Conservation (phyloP, 2,329 filamentous ascomycete species). For the Akanthomyces lecanii region DNA sequence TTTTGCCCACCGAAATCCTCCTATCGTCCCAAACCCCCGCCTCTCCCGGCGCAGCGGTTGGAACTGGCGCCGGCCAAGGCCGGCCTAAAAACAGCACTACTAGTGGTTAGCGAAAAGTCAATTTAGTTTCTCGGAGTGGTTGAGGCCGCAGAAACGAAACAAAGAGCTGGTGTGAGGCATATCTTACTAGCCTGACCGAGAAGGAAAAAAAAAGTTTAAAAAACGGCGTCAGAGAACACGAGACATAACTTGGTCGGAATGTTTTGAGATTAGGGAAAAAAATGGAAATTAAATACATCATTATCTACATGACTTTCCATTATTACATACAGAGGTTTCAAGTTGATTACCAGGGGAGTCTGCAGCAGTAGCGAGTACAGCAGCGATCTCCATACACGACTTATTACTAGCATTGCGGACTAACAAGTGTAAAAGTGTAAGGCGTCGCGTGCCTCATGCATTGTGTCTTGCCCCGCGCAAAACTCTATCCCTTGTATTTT, state of each 20-base stretch:
- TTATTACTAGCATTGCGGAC: no score
- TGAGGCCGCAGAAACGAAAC: constrained; percentile 3
- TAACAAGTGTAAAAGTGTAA: neutral
- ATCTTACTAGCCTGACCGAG: neutral
- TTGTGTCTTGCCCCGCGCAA: neutral
- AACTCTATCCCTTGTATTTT: neutral
- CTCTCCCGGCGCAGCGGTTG: neutral
- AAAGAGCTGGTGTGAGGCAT: neutral
- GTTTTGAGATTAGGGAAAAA: neutral
- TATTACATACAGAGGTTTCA: constrained; percentile 1
- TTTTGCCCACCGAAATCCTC: neutral
- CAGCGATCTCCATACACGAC: neutral
- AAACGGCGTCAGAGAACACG: neutral
- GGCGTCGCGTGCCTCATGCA: constrained; percentile 6
- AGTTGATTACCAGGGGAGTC: neutral
- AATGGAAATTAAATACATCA: neutral
- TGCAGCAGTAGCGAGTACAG: neutral
- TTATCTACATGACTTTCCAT: neutral
- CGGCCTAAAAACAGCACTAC: neutral
- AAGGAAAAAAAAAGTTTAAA: neutral
- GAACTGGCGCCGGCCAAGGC: neutral
- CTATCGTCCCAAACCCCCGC: neutral
- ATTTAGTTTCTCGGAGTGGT: neutral
- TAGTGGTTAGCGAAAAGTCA: neutral
- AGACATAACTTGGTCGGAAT: neutral